Base-by-base conservation (phyloP, 2,329 filamentous ascomycete species). In the Alternaria sp. region DNA sequence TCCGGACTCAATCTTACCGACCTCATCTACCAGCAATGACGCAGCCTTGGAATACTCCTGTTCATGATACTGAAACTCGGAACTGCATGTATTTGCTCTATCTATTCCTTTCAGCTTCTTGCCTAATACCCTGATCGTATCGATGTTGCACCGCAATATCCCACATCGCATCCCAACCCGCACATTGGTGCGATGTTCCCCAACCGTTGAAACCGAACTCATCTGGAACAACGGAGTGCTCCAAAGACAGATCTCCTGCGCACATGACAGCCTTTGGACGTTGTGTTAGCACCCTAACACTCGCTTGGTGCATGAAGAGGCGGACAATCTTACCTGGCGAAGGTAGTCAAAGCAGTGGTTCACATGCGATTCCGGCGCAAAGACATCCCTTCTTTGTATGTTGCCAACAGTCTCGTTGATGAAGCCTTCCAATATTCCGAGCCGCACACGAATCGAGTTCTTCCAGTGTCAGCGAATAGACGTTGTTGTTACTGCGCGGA, bases 311-410 rank as follows among this genome's bases (percentile, higher is more conserved):
- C 7, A n/a, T 10, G 8, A 34, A 27, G 32, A 48, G 27, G 12
- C 10, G 8, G 41, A 18, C 22, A 7, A 28, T 53, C 49, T 50
- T 18, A 58, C 43, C 40, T 60, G 60, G 3, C 48, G 52, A 44
- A 56, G 40, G n/a, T 55, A 62, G 34, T 52, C 56, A 7, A 56
- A 60, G 30, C 60, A 62, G 18, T 59, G 56, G 40, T 62, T 41
- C 7, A 55, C 34, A 52, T 59, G 40, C 27, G 59, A 62, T 25
- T 55, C 51, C n/a, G 36, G 40, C 20, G 25, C 36, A 8, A 54
- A 45, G 10, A 51, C 32, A 5, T 41, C 16, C 12, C 59, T 49
- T 16, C 18, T 16, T 28, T 54, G 38, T 30, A 36, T 18, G 14
- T 40, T 38, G 5, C 36, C 38, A 30, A 38, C 10, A 20, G 48